These are phyloP conservation scores for Russula emetica DNA, from an alignment of 768 basidiomycete species.

Conservation along the genomic window DNA sequence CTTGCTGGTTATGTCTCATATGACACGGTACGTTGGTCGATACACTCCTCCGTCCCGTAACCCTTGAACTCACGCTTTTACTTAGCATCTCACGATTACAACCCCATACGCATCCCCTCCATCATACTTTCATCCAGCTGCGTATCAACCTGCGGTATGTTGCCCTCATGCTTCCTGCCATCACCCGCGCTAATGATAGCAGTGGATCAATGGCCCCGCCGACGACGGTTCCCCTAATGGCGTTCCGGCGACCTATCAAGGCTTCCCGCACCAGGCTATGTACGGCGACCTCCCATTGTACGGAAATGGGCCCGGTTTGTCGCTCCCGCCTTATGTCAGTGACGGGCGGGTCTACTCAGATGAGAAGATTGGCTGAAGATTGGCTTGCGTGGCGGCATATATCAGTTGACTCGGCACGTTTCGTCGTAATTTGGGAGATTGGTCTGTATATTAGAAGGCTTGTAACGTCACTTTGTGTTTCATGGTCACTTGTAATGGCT, in stretches of 20 bases:
- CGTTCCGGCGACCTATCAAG: conserved; percentile 8
- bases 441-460: background rate
- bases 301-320: conserved; percentile 28
- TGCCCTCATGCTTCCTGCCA: background rate
- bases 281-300: conserved; percentile 44
- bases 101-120: conserved; percentile 36
- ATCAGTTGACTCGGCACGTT: conserved; percentile 20
- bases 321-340: conserved; percentile 31
- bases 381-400: conserved; percentile 29
- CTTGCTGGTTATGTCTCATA: conserved; percentile 40
- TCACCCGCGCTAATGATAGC: conserved; percentile 13
- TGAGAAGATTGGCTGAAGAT: conserved; percentile 33
- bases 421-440: background rate
- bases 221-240: conserved; percentile 31
- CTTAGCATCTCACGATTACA: conserved; percentile 40
- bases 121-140: conserved; percentile 42
- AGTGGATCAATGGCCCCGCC: conserved; percentile 41
- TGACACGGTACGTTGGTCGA: conserved; percentile 34
- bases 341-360: conserved; percentile 29
- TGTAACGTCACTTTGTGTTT: background rate
- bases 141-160: conserved; percentile 44
- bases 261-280: conserved; percentile 32
- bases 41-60: background rate
- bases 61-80: background rate
- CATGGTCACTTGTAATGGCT: background rate